These are phyloP conservation scores for Leccinum variicolor DNA, from an alignment of 768 basidiomycete genomes.

Conservation along the genomic window DNA sequence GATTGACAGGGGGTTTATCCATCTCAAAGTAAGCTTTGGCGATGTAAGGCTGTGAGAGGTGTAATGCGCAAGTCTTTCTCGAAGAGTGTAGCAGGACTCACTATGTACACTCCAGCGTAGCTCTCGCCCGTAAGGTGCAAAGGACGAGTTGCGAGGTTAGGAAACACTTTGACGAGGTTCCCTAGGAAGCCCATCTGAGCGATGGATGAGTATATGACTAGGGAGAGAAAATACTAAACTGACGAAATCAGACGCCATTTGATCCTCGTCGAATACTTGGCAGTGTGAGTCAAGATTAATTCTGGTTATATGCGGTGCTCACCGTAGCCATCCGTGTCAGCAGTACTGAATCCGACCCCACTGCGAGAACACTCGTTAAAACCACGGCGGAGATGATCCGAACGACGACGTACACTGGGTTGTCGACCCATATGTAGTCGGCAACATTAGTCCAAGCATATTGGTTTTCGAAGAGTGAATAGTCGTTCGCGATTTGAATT, in stretches of 20 bases:
- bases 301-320: slow-evolving; percentile 10
- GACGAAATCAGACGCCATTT: slow-evolving; percentile 53
- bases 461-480: slow-evolving; percentile 46
- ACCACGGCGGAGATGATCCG: not conserved
- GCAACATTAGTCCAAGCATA: slow-evolving; percentile 58
- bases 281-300: slow-evolving; percentile 12
- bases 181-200: slow-evolving; percentile 64
- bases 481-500: slow-evolving; percentile 52
- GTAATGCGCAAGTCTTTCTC: not conserved
- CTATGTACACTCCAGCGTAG: slow-evolving; percentile 73
- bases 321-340: slow-evolving; percentile 61
- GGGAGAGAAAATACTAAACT: slow-evolving; percentile 14
- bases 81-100: slow-evolving; percentile 27
- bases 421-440: slow-evolving; percentile 73
- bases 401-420: slow-evolving; percentile 49
- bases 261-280: slow-evolving; percentile 57
- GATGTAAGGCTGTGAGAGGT: slow-evolving; percentile 60
- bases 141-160: slow-evolving; percentile 61
- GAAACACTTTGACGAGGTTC: slow-evolving; percentile 75
- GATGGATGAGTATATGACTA: slow-evolving; percentile 1
- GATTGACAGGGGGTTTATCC: slow-evolving; percentile 60
- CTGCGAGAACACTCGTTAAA: slow-evolving; percentile 26
- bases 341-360: slow-evolving; percentile 63
- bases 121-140: slow-evolving; percentile 70
- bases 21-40: slow-evolving; percentile 66